Base-by-base conservation (phyloP, 164 flowering plant genomes). In the Liquidambar formosana region DNA sequence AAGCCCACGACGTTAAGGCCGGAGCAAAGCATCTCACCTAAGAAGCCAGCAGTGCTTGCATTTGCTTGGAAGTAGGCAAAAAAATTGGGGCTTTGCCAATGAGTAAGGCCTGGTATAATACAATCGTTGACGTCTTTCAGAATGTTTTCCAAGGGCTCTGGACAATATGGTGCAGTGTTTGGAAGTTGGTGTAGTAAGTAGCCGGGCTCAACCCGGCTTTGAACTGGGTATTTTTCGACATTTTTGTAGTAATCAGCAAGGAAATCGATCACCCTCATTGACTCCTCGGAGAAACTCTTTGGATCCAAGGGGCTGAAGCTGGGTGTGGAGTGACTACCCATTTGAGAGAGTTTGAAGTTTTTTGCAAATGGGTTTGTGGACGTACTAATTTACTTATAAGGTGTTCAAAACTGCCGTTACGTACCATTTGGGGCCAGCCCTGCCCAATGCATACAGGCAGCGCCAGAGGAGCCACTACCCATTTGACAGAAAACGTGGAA, bases 211-310 rank as follows among this genome's bases (percentile, higher is more conserved):
- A 47, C 51, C 2, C 18, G 51, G 51, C 51, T 47, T 47, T 15
- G 51, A 47, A 47, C 75, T 2, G 87, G 61, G 72, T 78, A 84
- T 18, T 78, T 80, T 22, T 85, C 89, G 13, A 86, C 61, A 49
- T 73, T 78, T 25, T 33, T 33, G 6, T 33, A 33, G 6, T 33
- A 33, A 2, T 33, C 41, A 2, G 41, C 41, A 6, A 33, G 2
- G 41, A 33, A 33, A 33, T 33, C 41, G 6, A 33, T 33, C 41
- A 33, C 41, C 41, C 2, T 33, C 6, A 2, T 2, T 2, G 41
- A 33, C 41, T 33, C 41, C 41, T 33, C 4, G 6, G 41, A 33
- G 6, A 33, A 33, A 33, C 41, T 33, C 41, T 33, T 6, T 33
- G 41, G 41, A 33, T 33, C 41, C 6, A 33, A 33, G 41, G 41